A percentile compares a stretch with the other conserved stretches of the same genome.
These are phyloP conservation scores for Cicer pinnatifidum DNA, from an alignment of 306 rosid genomes.

Conservation along the genomic window DNA sequence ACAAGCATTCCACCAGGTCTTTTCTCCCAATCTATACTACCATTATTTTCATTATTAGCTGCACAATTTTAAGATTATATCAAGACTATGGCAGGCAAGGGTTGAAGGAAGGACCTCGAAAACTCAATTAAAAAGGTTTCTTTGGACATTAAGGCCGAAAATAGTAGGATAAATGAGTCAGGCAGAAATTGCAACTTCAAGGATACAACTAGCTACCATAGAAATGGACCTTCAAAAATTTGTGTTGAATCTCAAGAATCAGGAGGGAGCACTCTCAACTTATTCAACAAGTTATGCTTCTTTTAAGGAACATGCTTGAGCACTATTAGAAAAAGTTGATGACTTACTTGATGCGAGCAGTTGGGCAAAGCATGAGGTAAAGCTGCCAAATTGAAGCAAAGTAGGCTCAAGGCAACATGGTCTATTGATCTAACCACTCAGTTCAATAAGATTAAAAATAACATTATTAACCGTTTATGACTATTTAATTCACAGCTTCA, in stretches of 20 bases:
- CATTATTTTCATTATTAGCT: too few relatives aligned
- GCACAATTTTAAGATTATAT: too few relatives aligned
- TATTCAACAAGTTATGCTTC: background rate
- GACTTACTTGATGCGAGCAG: background rate
- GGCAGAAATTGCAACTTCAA: conserved; percentile 23
- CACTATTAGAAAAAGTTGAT: background rate
- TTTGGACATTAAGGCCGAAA: too few relatives aligned
- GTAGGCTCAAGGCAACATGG: conserved; percentile 6
- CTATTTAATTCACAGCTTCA: too few relatives aligned
- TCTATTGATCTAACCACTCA: background rate
- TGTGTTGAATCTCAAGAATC: background rate
- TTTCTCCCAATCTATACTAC: too few relatives aligned
- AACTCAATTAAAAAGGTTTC: too few relatives aligned
- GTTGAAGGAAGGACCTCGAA: too few relatives aligned
- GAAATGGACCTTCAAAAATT: conserved; percentile 11
- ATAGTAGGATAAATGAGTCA: background rate
- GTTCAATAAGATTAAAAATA: background rate
- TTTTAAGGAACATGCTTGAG: background rate
- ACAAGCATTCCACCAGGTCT: too few relatives aligned
- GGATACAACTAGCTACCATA: background rate
- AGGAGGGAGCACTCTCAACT: background rate
- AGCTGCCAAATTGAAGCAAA: background rate
- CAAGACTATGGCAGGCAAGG: too few relatives aligned
- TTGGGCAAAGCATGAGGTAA: background rate
- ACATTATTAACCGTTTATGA: background rate